Base-by-base conservation (phyloP, 179 eudicot species). In the Sideroxylon spinosum region DNA sequence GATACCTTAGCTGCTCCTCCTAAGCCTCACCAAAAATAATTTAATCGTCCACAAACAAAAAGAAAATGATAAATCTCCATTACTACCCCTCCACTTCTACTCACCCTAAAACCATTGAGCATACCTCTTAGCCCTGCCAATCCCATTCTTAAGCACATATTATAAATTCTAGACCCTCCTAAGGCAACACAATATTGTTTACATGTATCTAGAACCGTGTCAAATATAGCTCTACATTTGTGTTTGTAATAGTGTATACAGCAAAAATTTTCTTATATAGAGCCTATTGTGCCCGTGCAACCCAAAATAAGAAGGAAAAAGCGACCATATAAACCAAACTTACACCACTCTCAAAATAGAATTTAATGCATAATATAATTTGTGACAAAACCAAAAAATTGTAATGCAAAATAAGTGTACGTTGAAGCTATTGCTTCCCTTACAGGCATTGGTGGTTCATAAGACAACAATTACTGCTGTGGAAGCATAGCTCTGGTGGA, bases 381-480 rank as follows among this genome's bases (percentile, higher is more conserved):
- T 48, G 22, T 48, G 48, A 63, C n/a, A 75, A 62, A 46, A 62
- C n/a, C 23, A 63, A 63, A 46, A 48, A 7, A 74, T 46, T 17
- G 13, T 56, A 23, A 63, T 37, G 53, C 52, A 53, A 20, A 76
- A 75, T 79, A 76, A 20, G 17, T 29, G 48, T 67, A 8, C 56
- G 44, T 44, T 4, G 6, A 65, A 26, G 71, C 60, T 22, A 46
- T 78, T 79, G 29, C 75, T 62, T 20, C 22, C 79, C 91, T 88
- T 84, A 95, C 97, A 95, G 64, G 85, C 98, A 93, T 48, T 80
- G 83, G 78, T 83, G 66, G 64, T 49, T 79, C 55, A 48, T 62
- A 56, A 75, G 75, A 78, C 87, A 89, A 78, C 70, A 29, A 60
- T 78, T 77, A 50, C 28, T 82, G 61, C 73, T 83, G 82, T 90